phyloP scores from a whole-genome alignment of 1,284 basidiomycete genomes.

The Ceratobasidium sp. region DNA sequence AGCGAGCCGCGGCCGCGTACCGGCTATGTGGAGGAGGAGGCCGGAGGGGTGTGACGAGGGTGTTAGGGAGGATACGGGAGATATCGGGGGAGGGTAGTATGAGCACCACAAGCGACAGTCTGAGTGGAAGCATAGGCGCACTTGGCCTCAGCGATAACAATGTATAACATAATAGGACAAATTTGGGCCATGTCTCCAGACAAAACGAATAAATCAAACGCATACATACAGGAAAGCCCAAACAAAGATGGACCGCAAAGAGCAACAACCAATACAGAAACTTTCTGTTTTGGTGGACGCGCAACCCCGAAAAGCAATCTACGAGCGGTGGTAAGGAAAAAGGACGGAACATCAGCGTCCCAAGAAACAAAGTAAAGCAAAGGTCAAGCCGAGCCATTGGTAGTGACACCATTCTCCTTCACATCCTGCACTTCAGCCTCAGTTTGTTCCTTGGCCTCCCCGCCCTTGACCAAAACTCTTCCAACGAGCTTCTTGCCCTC shows the following conservation, averaged over 20 bases:
- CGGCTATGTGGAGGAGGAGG: slow-evolving; percentile 20
- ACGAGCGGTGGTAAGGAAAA: slow-evolving; percentile 3
- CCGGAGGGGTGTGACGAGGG: slow-evolving; percentile 16
- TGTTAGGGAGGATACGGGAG: slow-evolving; percentile 31
- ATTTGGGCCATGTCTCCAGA: neutral
- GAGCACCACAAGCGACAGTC: slow-evolving; percentile 1
- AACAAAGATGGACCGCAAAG: neutral
- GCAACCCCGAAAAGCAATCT: slow-evolving; percentile 12
- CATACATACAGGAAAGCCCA: neutral
- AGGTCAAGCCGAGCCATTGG: slow-evolving; percentile 15
- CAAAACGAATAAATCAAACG: slow-evolving; percentile 10
- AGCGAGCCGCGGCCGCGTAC: slow-evolving; percentile 8
- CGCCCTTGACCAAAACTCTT: slow-evolving; percentile 28
- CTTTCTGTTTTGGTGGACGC: neutral
- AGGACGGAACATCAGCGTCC: neutral
- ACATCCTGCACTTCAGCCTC: slow-evolving; percentile 3
- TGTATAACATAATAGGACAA: neutral
- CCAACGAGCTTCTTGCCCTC: slow-evolving; percentile 37
- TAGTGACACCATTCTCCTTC: slow-evolving; percentile 15
- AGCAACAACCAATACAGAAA: neutral
- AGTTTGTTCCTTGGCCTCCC: slow-evolving; percentile 13
- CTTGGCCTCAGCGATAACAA: slow-evolving; percentile 6
- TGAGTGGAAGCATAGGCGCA: slow-evolving; percentile 7
- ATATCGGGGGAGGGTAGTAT: slow-evolving; percentile 25
- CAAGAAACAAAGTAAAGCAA: neutral